These are phyloP conservation scores for Datura wrightii DNA, from an alignment of 257 asterid genomes.

Conservation along the genomic window DNA sequence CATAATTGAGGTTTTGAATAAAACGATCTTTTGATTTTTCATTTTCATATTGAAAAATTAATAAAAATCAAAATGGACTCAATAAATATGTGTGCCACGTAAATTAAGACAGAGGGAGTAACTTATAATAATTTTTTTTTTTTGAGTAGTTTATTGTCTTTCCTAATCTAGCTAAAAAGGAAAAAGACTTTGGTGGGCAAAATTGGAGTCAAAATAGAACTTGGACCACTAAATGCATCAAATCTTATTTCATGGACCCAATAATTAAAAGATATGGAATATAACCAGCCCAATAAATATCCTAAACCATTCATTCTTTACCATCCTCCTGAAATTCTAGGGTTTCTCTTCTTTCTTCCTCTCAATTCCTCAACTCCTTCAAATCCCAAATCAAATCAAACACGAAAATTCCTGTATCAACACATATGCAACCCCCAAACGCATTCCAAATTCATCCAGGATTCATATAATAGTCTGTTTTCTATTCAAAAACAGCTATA, in stretches of 20 bases:
- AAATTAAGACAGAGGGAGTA: no score
- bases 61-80: no score
- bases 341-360: constrained; percentile 28
- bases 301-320: background rate
- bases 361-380: background rate
- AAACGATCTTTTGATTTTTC: no score
- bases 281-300: background rate
- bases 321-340: constrained; percentile 20
- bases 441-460: constrained; percentile 34
- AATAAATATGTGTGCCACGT: no score
- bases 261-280: no score
- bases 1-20: no score
- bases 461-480: constrained; percentile 30
- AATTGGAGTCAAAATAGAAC: background rate
- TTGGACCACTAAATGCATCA: background rate
- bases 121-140: no score
- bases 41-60: no score
- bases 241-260: background rate
- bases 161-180: no score
- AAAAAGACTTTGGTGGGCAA: background rate
- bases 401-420: background rate
- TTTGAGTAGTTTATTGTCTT: no score
- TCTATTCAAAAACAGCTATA: background rate
- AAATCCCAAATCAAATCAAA: constrained; percentile 10
- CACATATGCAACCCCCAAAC: constrained; percentile 69